Percentiles rank a stretch among this genome's conserved stretches.
These are phyloP conservation scores for Harringtonia aguacate DNA, from an alignment of 2,329 filamentous ascomycete species.

Conservation along the genomic window DNA sequence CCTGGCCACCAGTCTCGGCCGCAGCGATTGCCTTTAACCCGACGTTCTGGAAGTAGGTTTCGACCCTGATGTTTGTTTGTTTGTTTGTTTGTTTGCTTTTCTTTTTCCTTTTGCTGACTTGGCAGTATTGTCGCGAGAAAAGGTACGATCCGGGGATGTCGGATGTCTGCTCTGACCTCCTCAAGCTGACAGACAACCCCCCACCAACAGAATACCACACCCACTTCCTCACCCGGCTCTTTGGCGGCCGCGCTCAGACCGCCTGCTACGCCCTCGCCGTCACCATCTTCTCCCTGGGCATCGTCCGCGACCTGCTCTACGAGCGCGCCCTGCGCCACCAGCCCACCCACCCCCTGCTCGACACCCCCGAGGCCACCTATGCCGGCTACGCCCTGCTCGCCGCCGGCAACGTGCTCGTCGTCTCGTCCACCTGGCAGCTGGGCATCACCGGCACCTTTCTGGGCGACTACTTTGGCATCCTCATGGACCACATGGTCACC, in stretches of 20 bases:
- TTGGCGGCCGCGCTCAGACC: conserved; percentile 62
- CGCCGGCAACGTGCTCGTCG: conserved; percentile 70
- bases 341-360: conserved; percentile 65
- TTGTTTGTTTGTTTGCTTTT: background rate
- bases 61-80: conserved; percentile 4
- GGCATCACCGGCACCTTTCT: conserved; percentile 94
- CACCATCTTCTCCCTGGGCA: conserved; percentile 83
- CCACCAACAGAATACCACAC: conserved; percentile 68
- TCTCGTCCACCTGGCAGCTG: conserved; percentile 83
- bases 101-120: conserved; percentile 21
- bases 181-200: conserved; percentile 5
- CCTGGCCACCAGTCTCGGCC: conserved; percentile 65
- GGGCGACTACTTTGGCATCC: conserved; percentile 96
- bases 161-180: background rate
- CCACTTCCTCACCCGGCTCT: conserved; percentile 78
- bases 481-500: conserved; percentile 92
- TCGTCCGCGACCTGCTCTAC: conserved; percentile 81
- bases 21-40: conserved; percentile 87
- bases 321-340: conserved; percentile 68
- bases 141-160: conserved; percentile 41
- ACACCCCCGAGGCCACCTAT: conserved; percentile 46
- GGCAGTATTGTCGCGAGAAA: conserved; percentile 69
- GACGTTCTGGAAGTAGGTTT: conserved; percentile 93
- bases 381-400: conserved; percentile 62
- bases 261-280: conserved; percentile 86